Conservation (phyloP, 768 basidiomycete genomes). For the Agaricus subrufescens region DNA sequence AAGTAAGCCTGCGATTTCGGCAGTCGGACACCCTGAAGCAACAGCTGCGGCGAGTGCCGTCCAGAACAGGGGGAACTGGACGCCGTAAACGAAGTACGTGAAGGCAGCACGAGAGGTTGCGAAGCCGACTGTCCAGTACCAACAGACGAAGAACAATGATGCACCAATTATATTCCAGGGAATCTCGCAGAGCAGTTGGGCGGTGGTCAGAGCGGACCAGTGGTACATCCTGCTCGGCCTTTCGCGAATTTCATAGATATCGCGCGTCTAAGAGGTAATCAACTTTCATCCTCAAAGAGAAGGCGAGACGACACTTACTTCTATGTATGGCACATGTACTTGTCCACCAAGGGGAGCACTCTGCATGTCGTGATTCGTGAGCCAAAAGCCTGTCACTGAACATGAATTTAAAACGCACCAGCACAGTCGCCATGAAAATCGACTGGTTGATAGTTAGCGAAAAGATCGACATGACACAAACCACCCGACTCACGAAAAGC, state of each 20-base stretch:
- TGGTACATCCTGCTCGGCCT: constrained; percentile 59
- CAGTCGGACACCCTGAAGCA: constrained; percentile 55
- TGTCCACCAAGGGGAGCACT: constrained; percentile 56
- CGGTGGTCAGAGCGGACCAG: constrained; percentile 55
- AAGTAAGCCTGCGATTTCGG: constrained; percentile 54
- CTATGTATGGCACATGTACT: constrained; percentile 58
- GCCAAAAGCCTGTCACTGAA: not conserved
- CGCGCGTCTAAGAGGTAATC: constrained; percentile 34
- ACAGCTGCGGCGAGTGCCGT: constrained; percentile 58
- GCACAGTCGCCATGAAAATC: constrained; percentile 53
- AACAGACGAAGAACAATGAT: constrained; percentile 59
- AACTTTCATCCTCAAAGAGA: not conserved
- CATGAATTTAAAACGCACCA: constrained; percentile 21
- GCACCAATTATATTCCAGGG: constrained; percentile 66
- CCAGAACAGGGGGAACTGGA: constrained; percentile 62
- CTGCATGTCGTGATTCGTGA: constrained; percentile 11
- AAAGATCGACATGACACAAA: constrained; percentile 3
- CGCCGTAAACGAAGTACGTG: constrained; percentile 50
- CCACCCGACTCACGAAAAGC: constrained; percentile 46
- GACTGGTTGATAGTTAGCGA: constrained; percentile 27
- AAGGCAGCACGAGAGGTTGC: constrained; percentile 48
- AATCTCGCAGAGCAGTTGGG: constrained; percentile 52
- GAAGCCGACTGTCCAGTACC: constrained; percentile 73
- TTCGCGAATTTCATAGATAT: constrained; percentile 65
- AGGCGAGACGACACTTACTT: constrained; percentile 15